phyloP scores from a whole-genome alignment of 129 eudicot species.

The Tagetes patula region DNA sequence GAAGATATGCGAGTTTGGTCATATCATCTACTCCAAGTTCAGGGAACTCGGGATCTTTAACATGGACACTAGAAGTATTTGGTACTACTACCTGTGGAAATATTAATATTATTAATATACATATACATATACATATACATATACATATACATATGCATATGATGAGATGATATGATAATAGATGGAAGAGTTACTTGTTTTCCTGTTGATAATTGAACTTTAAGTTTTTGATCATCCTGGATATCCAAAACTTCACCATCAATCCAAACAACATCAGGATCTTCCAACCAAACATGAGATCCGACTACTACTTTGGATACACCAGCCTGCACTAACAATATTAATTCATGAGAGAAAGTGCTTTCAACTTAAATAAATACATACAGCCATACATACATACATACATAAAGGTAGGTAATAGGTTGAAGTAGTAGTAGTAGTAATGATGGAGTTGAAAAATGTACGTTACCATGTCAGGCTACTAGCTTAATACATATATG shows the following conservation, averaged over 20 bases:
- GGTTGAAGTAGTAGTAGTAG: too few relatives aligned
- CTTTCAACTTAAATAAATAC: too few relatives aligned
- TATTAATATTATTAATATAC: too few relatives aligned
- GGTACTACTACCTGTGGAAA: conserved; percentile 16
- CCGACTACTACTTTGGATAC: conserved; percentile 57
- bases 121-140: too few relatives aligned
- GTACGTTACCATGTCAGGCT: too few relatives aligned
- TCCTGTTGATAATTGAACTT: conserved; percentile 50
- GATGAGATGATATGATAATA: not conserved
- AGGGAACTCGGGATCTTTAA: conserved; percentile 79
- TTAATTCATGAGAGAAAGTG: too few relatives aligned
- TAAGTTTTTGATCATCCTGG: conserved; percentile 48
- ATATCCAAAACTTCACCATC: conserved; percentile 80
- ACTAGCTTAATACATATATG: too few relatives aligned
- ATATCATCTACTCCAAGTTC: conserved; percentile 79
- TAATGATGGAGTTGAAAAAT: too few relatives aligned
- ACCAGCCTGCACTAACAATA: conserved; percentile 37
- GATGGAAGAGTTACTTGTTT: conserved; percentile 50
- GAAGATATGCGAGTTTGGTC: conserved; percentile 90
- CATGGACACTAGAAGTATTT: conserved; percentile 46
- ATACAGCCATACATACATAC: too few relatives aligned
- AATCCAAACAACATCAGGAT: conserved; percentile 85
- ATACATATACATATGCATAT: too few relatives aligned
- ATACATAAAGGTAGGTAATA: too few relatives aligned
- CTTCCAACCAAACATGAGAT: conserved; percentile 94